phyloP scores from a whole-genome alignment of 306 rosid species.

The Vigna angularis region DNA sequence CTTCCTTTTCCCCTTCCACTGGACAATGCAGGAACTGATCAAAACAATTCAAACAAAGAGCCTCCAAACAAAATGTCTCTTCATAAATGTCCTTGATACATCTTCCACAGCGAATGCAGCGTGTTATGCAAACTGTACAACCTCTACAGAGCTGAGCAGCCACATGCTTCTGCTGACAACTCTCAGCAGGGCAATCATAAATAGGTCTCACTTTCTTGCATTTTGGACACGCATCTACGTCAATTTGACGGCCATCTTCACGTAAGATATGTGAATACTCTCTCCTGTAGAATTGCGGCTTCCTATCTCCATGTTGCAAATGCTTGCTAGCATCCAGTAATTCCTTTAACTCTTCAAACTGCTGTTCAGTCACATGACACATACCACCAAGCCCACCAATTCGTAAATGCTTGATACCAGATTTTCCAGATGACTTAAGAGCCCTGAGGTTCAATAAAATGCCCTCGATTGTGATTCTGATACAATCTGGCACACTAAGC shows the following conservation, averaged over 20 bases:
- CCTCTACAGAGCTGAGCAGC: constrained; percentile 65
- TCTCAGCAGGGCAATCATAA: constrained; percentile 77
- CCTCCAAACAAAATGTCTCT: constrained; percentile 77
- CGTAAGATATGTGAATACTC: constrained; percentile 39
- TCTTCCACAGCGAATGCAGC: constrained; percentile 75
- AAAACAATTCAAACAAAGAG: constrained; percentile 65
- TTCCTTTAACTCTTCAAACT: constrained; percentile 58
- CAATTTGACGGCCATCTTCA: constrained; percentile 70
- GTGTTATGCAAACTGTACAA: constrained; percentile 70
- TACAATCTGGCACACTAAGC: constrained; percentile 63
- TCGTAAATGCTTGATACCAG: constrained; percentile 57
- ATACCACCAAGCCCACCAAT: constrained; percentile 53
- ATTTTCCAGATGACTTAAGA: constrained; percentile 54
- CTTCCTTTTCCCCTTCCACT: constrained; percentile 45
- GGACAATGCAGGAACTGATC: constrained; percentile 42
- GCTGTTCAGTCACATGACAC: constrained; percentile 48
- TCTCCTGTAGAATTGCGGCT: constrained; percentile 60
- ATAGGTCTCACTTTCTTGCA: constrained; percentile 75
- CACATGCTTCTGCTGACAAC: constrained; percentile 61
- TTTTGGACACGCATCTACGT: constrained; percentile 75
- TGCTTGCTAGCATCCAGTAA: constrained; percentile 51
- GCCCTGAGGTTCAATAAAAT: constrained; percentile 53
- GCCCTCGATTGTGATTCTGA: constrained; percentile 49
- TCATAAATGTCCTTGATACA: constrained; percentile 73
- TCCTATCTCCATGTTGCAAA: constrained; percentile 41